These are phyloP conservation scores for Coleophoma crateriformis DNA, from an alignment of 2,329 filamentous ascomycete genomes.

Conservation along the genomic window DNA sequence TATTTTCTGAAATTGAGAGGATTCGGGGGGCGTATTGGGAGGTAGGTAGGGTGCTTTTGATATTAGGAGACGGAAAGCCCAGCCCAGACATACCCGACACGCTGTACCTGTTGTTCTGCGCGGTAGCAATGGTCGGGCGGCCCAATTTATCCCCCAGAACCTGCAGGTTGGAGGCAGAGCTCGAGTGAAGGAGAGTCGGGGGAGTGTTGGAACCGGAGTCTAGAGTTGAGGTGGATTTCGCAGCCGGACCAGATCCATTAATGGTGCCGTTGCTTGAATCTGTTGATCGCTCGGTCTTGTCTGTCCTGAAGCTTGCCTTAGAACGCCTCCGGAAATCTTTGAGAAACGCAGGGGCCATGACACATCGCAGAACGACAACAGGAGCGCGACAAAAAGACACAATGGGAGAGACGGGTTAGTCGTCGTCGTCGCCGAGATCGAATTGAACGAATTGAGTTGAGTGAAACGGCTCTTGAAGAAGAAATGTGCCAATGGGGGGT, in stretches of 20 bases:
- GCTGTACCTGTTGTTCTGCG: slow-evolving; percentile 50
- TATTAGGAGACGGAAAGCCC: slow-evolving; percentile 47
- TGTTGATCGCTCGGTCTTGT: slow-evolving; percentile 48
- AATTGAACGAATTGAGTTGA: not conserved
- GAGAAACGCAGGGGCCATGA: slow-evolving; percentile 62
- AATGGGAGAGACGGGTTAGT: not conserved
- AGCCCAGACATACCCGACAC: slow-evolving; percentile 59
- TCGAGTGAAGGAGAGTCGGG: slow-evolving; percentile 23
- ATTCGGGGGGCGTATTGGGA: slow-evolving; percentile 80
- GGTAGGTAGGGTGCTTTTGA: slow-evolving; percentile 52
- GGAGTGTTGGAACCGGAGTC: slow-evolving; percentile 62
- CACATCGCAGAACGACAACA: not conserved
- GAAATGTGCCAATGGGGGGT: not conserved
- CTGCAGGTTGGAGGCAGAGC: slow-evolving; percentile 60
- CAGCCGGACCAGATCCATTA: slow-evolving; percentile 56
- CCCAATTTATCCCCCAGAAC: slow-evolving; percentile 37
- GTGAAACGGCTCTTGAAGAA: not conserved
- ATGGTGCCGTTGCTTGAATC: slow-evolving; percentile 54
- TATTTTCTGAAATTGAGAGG: slow-evolving; percentile 71
- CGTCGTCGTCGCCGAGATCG: too few relatives aligned
- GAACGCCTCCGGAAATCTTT: slow-evolving; percentile 74
- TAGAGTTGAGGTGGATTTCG: slow-evolving; percentile 55
- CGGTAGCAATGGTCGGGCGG: slow-evolving; percentile 36
- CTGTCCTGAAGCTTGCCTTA: slow-evolving; percentile 64
- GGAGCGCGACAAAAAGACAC: not conserved